Base-by-base conservation (phyloP, 202 grass and related monocot species). In the Schoenoplectus triqueter region DNA sequence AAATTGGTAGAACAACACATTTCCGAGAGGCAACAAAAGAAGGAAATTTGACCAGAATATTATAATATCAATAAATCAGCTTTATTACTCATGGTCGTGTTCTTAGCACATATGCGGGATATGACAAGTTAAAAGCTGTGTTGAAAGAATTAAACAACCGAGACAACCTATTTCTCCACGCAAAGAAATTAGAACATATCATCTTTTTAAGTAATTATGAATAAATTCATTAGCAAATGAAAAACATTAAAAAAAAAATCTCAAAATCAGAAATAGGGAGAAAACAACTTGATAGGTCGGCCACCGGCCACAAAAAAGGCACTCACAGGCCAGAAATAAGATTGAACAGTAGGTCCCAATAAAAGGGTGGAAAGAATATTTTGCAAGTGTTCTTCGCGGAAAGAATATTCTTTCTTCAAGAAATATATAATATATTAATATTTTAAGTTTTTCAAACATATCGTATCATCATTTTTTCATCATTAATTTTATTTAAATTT, bases 251-350 rank as follows among this genome's bases (percentile, higher is more conserved):
- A 46, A 69, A 18, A 2, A 51, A 50, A 69, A n/a, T 55, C 4
- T 6, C 21, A 82, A 46, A 20, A 0, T 2, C 5, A 70, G 22
- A 83, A 57, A 8, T 68, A 31, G 18, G 11, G 11, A 55, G 46
- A 83, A 67, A 82, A 47, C 22, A 19, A 82, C 18, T 66, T 66
- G 47, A 55, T 56, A 42, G 80, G 80, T 52, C 80, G 80, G 80
- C 46, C 62, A 83, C 80, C 80, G 80, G 21, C 80, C 64, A 82
- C 17, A 10, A 66, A 82, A 83, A 83, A 56, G 21, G 17, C 64
- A 2, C 47, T 41, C 14, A 7, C 5, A 14, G 3, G 64, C 20
- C 67, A n/a, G 66, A 17, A 83, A 50, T 18, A n/a, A 31, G 46
- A 83, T 70, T 68, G 17, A 83, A 66, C 10, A 56, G 47, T 83